Evolutionary conservation across 225 moss, liverwort and hornwort species (phyloP).

Genomic region (Physcomitrium patens): DNA sequence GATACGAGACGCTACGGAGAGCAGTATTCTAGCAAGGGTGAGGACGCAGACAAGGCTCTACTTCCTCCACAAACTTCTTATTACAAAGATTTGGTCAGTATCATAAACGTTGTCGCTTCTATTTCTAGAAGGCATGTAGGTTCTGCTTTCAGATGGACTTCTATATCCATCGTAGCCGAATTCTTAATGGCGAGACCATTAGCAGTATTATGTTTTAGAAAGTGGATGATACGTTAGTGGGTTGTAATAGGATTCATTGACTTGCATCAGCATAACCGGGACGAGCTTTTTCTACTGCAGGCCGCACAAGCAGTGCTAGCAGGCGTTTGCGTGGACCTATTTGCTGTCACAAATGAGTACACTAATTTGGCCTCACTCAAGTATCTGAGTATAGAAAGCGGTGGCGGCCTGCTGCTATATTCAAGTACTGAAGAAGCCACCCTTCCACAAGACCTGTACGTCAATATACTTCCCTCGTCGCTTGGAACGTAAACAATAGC

Average conservation of each 20-base stretch:
- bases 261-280: slow-evolving; percentile 13
- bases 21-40: slow-evolving; percentile 94
- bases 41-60: slow-evolving; percentile 97
- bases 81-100: slow-evolving; percentile 94
- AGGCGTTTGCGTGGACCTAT: slow-evolving; percentile 96
- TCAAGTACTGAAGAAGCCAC: slow-evolving; percentile 96
- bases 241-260: background rate
- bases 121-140: slow-evolving; percentile 10
- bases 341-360: slow-evolving; percentile 98
- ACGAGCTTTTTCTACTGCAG: slow-evolving; percentile 42
- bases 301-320: slow-evolving; percentile 93
- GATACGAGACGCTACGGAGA: slow-evolving; percentile 98
- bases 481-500: slow-evolving; percentile 1
- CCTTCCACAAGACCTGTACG: slow-evolving; percentile 96
- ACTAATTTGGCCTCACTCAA: slow-evolving; percentile 98
- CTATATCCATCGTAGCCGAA: slow-evolving; percentile 8
- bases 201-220: slow-evolving; percentile 17
- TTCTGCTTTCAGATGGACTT: slow-evolving; percentile 4
- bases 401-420: slow-evolving; percentile 86
- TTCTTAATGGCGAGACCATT: slow-evolving; percentile 10
- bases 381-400: slow-evolving; percentile 98
- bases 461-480: slow-evolving; percentile 25
- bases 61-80: slow-evolving; percentile 97
- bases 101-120: slow-evolving; percentile 21
- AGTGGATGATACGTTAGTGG: slow-evolving; percentile 20